Evolutionary conservation across 495 filamentous ascomycete genomes (phyloP).

Genomic region (Copromyces sp.): DNA sequence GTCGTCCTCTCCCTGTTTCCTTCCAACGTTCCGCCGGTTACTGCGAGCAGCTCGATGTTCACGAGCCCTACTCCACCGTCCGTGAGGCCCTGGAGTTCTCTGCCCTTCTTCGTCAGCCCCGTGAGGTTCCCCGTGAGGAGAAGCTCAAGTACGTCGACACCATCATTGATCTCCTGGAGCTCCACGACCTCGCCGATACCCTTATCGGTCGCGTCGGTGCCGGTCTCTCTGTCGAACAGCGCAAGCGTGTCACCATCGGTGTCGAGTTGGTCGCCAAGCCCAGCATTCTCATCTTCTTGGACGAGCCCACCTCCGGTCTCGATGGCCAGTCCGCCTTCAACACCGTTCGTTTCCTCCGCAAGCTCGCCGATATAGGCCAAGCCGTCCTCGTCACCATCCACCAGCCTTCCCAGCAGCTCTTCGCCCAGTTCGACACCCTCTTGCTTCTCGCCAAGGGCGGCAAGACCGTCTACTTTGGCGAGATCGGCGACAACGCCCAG

Average conservation of each 20-base stretch:
- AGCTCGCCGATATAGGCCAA: conserved; percentile 65
- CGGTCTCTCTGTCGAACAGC: conserved; percentile 36
- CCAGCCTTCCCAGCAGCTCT: conserved; percentile 62
- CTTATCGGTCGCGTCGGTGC: conserved; percentile 70
- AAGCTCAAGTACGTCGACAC: conserved; percentile 80
- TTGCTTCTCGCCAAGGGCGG: conserved; percentile 58
- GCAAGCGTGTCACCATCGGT: conserved; percentile 69
- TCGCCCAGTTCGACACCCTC: conserved; percentile 63
- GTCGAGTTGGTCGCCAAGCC: conserved; percentile 92
- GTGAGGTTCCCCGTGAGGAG: conserved; percentile 49
- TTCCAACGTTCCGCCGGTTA: conserved; percentile 82
- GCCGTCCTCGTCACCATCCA: conserved; percentile 67
- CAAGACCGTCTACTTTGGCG: conserved; percentile 58
- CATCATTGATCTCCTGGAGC: conserved; percentile 73
- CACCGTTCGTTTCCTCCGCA: conserved; percentile 75
- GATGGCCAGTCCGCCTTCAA: conserved; percentile 76
- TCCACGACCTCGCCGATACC: conserved; percentile 71
- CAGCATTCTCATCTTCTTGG: conserved; percentile 62
- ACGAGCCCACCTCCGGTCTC: conserved; percentile 76
- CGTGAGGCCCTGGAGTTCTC: conserved; percentile 71
- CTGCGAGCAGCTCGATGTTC: conserved; percentile 78
- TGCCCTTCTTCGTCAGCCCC: conserved; percentile 69
- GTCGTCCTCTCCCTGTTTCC: conserved; percentile 53
- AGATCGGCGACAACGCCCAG: conserved; percentile 34
- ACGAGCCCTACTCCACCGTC: conserved; percentile 69